These are phyloP conservation scores for Suhomyces sp. DNA, from an alignment of 805 yeast species.

Conservation along the genomic window DNA sequence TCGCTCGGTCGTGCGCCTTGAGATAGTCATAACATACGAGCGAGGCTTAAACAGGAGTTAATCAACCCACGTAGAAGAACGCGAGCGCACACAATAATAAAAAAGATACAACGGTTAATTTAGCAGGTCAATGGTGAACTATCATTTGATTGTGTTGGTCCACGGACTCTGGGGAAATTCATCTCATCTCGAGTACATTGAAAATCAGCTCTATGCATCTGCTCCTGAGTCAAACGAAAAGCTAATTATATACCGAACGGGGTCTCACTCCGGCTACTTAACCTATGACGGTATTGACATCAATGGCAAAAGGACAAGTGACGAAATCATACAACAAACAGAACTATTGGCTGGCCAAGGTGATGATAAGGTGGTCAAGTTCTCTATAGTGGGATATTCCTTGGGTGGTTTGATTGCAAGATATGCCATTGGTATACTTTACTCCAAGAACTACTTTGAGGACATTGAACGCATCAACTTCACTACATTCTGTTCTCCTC, in stretches of 20 bases:
- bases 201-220: constrained; percentile 39
- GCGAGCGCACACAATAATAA: neutral
- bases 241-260: constrained; percentile 49
- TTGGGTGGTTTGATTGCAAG: constrained; percentile 84
- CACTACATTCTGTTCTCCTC: constrained; percentile 57
- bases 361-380: constrained; percentile 48
- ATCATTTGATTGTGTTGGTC: constrained; percentile 67
- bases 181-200: constrained; percentile 62
- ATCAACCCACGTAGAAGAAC: neutral
- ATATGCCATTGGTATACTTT: constrained; percentile 72
- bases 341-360: constrained; percentile 11
- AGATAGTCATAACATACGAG: neutral
- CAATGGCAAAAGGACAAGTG: constrained; percentile 72
- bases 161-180: constrained; percentile 88
- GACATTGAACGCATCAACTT: constrained; percentile 54
- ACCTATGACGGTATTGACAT: constrained; percentile 88
- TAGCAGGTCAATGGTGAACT: constrained; percentile 10
- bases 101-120: neutral
- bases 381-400: constrained; percentile 84
- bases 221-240: constrained; percentile 17
- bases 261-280: constrained; percentile 65
- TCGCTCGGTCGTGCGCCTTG: neutral
- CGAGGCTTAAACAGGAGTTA: neutral
- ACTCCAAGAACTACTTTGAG: constrained; percentile 51
- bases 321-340: constrained; percentile 49